Percentiles rank a stretch among this genome's conserved stretches.
Evolutionary conservation across 805 yeast genomes (phyloP).

Genomic region (Kodamaea hsintzibuensis): DNA sequence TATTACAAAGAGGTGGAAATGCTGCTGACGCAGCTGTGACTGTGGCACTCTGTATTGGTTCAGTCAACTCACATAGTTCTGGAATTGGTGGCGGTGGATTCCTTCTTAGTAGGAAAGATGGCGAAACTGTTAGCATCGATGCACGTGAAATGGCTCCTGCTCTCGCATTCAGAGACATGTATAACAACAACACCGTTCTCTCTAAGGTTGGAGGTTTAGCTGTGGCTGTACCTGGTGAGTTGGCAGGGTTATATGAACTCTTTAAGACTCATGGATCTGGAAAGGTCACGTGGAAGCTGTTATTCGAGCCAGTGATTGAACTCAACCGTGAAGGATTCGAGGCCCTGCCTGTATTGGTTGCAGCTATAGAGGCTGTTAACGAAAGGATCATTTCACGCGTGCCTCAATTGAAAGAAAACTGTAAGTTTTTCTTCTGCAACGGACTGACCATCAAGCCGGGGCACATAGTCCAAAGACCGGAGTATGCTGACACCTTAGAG

Average conservation of each 20-base stretch:
- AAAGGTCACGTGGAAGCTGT: conserved; percentile 64
- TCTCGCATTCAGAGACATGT: conserved; percentile 66
- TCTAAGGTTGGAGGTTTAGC: conserved; percentile 86
- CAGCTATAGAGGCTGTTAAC: conserved; percentile 32
- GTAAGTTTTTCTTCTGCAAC: conserved; percentile 47
- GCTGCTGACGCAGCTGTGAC: conserved; percentile 96
- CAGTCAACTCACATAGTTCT: conserved; percentile 76
- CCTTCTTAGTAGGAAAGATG: conserved; percentile 42
- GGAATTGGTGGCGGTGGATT: conserved; percentile 95
- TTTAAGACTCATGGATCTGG: conserved; percentile 69
- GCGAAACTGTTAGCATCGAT: conserved; percentile 64
- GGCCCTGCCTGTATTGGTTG: conserved; percentile 25
- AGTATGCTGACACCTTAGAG: conserved; percentile 65
- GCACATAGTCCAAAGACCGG: conserved; percentile 59
- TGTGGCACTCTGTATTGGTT: conserved; percentile 84
- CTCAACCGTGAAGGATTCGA: conserved; percentile 66
- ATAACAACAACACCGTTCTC: conserved; percentile 41
- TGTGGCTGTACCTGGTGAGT: conserved; percentile 87
- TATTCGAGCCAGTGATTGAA: conserved; percentile 73
- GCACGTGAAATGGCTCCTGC: conserved; percentile 89
- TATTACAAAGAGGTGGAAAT: conserved; percentile 60
- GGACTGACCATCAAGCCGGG: conserved; percentile 46
- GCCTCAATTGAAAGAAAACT: conserved; percentile 39
- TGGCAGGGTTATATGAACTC: conserved; percentile 75
- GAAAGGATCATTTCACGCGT: conserved; percentile 24